A percentile compares a stretch with the other conserved stretches of the same genome.
Evolutionary conservation across 2,329 filamentous ascomycete species (phyloP).

Genomic region (Aspergillus candidus): DNA sequence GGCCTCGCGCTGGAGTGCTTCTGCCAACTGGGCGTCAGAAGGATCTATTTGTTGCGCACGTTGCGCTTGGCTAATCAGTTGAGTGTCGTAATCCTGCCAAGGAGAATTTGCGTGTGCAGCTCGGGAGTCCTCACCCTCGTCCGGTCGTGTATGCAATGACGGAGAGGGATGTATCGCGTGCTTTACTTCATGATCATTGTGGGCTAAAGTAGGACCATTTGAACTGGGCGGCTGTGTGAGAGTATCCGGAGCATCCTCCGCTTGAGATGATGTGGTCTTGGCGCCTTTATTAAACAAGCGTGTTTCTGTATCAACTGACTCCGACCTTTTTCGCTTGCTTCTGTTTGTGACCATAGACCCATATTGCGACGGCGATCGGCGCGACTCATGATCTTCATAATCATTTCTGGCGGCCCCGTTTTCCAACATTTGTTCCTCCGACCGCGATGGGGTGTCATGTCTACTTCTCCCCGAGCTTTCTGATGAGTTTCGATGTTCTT

Average conservation of each 20-base stretch:
- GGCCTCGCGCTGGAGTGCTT: slow-evolving; percentile 47
- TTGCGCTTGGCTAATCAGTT: slow-evolving; percentile 42
- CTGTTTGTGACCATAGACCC: slow-evolving; percentile 35
- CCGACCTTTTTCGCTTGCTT: slow-evolving; percentile 62
- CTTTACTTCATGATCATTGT: slow-evolving; percentile 17
- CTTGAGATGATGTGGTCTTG: slow-evolving; percentile 33
- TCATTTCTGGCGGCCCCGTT: slow-evolving; percentile 35
- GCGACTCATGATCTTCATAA: slow-evolving; percentile 20
- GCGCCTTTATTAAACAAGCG: slow-evolving; percentile 30
- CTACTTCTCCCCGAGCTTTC: slow-evolving; percentile 15
- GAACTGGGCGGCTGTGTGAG: slow-evolving; percentile 15
- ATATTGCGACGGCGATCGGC: slow-evolving; percentile 20
- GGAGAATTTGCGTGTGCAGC: slow-evolving; percentile 23
- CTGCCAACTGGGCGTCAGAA: slow-evolving; percentile 48
- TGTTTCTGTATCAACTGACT: slow-evolving; percentile 48
- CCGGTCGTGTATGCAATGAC: slow-evolving; percentile 18
- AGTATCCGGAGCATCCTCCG: slow-evolving; percentile 28
- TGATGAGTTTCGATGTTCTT: slow-evolving; percentile 14
- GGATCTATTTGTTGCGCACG: slow-evolving; percentile 40
- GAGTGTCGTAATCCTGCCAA: slow-evolving; percentile 38
- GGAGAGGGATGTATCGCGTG: slow-evolving; percentile 11
- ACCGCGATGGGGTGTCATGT: slow-evolving; percentile 19
- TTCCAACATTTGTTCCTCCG: slow-evolving; percentile 46
- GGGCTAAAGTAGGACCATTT: slow-evolving; percentile 15
- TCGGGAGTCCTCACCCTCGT: slow-evolving; percentile 26